Conservation (phyloP, 257 asterid species). For the Fraxinus quadrangulata region DNA sequence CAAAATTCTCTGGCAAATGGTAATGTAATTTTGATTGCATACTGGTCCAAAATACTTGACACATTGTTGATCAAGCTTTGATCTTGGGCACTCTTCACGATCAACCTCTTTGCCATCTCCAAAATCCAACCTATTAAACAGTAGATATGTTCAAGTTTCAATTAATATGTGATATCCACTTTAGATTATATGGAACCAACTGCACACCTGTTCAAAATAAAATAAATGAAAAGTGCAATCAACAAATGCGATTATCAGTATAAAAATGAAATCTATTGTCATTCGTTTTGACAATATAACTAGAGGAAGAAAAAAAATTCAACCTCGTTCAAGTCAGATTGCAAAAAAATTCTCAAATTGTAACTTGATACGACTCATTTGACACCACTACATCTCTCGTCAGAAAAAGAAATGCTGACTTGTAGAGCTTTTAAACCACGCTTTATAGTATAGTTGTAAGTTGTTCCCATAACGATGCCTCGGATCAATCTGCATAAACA, state of each 20-base stretch:
- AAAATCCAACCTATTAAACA: slow-evolving; percentile 28
- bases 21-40: slow-evolving; percentile 36
- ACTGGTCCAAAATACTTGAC: slow-evolving; percentile 95
- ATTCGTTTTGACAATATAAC: too few relatives aligned
- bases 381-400: slow-evolving; percentile 36
- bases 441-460: slow-evolving; percentile 70
- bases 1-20: neutral
- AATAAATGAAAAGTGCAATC: too few relatives aligned
- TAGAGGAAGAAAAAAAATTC: neutral
- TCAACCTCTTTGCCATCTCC: too few relatives aligned
- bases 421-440: slow-evolving; percentile 62
- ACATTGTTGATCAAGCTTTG: slow-evolving; percentile 79
- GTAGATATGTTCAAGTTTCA: slow-evolving; percentile 20
- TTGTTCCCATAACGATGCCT: slow-evolving; percentile 93
- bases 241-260: too few relatives aligned
- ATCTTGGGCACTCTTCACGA: slow-evolving; percentile 73
- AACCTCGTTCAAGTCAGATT: too few relatives aligned
- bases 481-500: slow-evolving; percentile 66
- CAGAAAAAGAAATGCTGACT: slow-evolving; percentile 52
- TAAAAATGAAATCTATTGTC: too few relatives aligned
- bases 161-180: slow-evolving; percentile 9
- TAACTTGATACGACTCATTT: too few relatives aligned
- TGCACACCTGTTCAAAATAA: too few relatives aligned
- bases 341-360: too few relatives aligned
- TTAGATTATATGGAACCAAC: slow-evolving; percentile 8